These are phyloP conservation scores for Marasmius tenuissimus DNA, from an alignment of 1,284 basidiomycete species.

Conservation along the genomic window DNA sequence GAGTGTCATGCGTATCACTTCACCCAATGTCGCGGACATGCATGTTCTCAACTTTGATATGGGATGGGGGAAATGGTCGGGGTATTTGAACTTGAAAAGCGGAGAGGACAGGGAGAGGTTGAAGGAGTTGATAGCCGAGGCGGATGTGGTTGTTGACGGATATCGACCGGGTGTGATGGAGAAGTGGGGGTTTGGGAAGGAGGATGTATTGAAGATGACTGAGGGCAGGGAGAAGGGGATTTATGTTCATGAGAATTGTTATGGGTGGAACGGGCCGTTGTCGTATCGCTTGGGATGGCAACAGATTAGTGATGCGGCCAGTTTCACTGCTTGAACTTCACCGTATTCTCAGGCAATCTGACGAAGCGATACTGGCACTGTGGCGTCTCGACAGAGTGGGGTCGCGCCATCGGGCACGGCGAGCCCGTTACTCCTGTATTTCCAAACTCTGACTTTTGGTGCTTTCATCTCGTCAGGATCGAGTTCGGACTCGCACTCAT, in stretches of 20 bases:
- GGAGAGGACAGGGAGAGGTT: conserved; percentile 18
- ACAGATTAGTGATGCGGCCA: conserved; percentile 16
- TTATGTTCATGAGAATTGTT: conserved; percentile 28
- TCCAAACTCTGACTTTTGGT: conserved; percentile 16
- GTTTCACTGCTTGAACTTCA: not conserved
- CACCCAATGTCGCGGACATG: conserved; percentile 24
- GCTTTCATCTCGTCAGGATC: not conserved
- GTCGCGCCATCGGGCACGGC: conserved; percentile 10
- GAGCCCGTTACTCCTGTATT: conserved; percentile 16
- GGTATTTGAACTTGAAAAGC: conserved; percentile 24
- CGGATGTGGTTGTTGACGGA: conserved; percentile 28
- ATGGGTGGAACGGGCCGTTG: conserved; percentile 14
- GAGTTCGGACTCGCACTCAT: not conserved
- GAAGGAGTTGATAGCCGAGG: conserved; percentile 21
- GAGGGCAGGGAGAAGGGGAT: conserved; percentile 21
- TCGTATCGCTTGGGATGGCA: conserved; percentile 14
- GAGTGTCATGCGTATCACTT: conserved; percentile 25
- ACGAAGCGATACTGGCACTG: too few species aligned
- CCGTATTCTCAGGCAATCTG: too few species aligned
- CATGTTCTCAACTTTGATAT: conserved; percentile 22
- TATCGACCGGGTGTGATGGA: conserved; percentile 27
- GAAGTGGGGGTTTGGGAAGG: conserved; percentile 28
- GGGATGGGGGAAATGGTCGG: conserved; percentile 28
- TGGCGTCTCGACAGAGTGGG: conserved; percentile 9
- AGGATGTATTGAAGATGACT: conserved; percentile 23